Evolutionary conservation across 2,329 filamentous ascomycete species (phyloP).

Genomic region (Sporothrix luriei): DNA sequence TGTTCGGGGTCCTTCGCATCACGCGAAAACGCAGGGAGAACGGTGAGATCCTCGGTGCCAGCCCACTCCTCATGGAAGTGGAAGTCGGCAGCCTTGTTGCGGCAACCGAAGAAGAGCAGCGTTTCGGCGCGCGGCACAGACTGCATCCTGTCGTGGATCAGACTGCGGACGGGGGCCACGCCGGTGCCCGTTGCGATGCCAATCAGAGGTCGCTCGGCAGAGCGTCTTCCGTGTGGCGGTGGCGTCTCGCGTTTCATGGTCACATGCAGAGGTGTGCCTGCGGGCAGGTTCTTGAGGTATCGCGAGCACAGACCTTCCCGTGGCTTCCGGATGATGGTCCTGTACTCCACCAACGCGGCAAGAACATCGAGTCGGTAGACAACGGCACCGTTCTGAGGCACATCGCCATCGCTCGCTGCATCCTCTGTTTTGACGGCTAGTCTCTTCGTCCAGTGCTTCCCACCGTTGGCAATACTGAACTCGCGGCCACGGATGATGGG

Average conservation of each 20-base stretch:
- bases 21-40: conserved; percentile 54
- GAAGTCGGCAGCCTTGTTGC: conserved; percentile 73
- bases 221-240: conserved; percentile 47
- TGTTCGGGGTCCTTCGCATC: conserved; percentile 41
- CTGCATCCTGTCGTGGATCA: conserved; percentile 72
- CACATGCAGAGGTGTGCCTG: conserved; percentile 62
- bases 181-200: conserved; percentile 86
- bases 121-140: conserved; percentile 41
- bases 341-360: conserved; percentile 87
- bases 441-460: conserved; percentile 33
- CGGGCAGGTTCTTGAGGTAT: conserved; percentile 70
- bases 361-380: conserved; percentile 64
- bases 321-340: conserved; percentile 80
- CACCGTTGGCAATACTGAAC: conserved; percentile 87
- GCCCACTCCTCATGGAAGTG: conserved; percentile 81
- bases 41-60: conserved; percentile 38
- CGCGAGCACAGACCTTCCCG: conserved; percentile 87
- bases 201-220: conserved; percentile 61
- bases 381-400: not conserved
- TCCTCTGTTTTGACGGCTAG: not conserved
- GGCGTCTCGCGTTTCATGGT: conserved; percentile 57
- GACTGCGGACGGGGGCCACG: conserved; percentile 77
- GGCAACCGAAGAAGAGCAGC: conserved; percentile 81
- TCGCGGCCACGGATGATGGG: conserved; percentile 84
- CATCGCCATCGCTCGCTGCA: not conserved